Percentiles rank a stretch among this genome's conserved stretches.
Conservation (phyloP, 2,329 filamentous ascomycete genomes). For the Epichloe sp. region DNA sequence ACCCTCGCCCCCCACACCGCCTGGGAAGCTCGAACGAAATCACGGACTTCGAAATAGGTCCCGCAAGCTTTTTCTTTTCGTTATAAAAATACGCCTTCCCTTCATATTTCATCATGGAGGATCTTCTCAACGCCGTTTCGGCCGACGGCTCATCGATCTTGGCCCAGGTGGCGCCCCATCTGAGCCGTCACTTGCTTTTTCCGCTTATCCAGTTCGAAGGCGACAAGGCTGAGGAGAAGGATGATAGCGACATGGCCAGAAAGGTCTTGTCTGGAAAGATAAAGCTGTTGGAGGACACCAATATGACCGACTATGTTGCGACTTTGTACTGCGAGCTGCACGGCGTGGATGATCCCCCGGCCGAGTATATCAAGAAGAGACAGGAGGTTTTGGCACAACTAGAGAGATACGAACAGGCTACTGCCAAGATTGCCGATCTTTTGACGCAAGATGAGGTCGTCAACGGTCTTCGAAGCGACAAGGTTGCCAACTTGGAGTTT, state of each 20-base stretch:
- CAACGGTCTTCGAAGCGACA: slow-evolving; percentile 83
- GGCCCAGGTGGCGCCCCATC: slow-evolving; percentile 77
- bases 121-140: slow-evolving; percentile 37
- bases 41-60: not conserved
- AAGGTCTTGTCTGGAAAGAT: slow-evolving; percentile 81
- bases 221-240: slow-evolving; percentile 66
- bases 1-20: not conserved
- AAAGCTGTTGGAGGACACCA: slow-evolving; percentile 87
- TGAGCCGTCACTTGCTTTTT: slow-evolving; percentile 94
- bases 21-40: not conserved
- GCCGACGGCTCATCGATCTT: slow-evolving; percentile 67
- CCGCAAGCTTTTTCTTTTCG: not conserved
- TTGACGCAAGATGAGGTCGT: slow-evolving; percentile 83
- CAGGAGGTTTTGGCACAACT: slow-evolving; percentile 76
- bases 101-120: slow-evolving; percentile 20
- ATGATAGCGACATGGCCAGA: slow-evolving; percentile 41
- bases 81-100: not conserved
- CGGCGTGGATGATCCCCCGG: slow-evolving; percentile 65
- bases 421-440: slow-evolving; percentile 75
- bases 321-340: slow-evolving; percentile 84
- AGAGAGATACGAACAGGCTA: slow-evolving; percentile 76
- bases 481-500: slow-evolving; percentile 97
- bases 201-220: slow-evolving; percentile 87
- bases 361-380: slow-evolving; percentile 79
- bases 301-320: slow-evolving; percentile 98